Percentiles rank a stretch among this genome's conserved stretches.
These are phyloP conservation scores for Scleromitrula shiraiana DNA, from an alignment of 2,329 filamentous ascomycete genomes.

Conservation along the genomic window DNA sequence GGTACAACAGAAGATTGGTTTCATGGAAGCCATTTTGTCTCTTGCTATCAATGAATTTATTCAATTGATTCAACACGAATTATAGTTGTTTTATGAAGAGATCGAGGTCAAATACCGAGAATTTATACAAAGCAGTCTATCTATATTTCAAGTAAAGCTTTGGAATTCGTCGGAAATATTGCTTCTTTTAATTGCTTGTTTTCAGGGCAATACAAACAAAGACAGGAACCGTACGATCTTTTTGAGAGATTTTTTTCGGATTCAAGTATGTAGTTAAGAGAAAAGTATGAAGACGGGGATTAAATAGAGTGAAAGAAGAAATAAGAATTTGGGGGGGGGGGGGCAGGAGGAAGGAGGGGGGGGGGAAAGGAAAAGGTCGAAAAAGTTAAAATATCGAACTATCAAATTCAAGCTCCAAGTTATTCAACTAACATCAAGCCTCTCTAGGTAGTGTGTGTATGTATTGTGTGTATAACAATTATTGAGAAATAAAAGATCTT, in stretches of 20 bases:
- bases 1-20: conserved; percentile 85
- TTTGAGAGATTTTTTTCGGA: background rate
- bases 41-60: conserved; percentile 1
- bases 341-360: too few relatives aligned
- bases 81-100: background rate
- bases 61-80: background rate
- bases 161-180: background rate
- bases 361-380: too few relatives aligned
- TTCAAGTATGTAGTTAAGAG: background rate
- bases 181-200: conserved; percentile 4
- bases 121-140: conserved; percentile 19
- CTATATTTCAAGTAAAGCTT: conserved; percentile 24
- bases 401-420: too few relatives aligned
- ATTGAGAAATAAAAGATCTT: too few relatives aligned
- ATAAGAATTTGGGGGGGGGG: too few relatives aligned
- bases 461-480: too few relatives aligned
- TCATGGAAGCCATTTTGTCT: conserved; percentile 55
- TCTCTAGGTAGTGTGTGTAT: too few relatives aligned
- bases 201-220: conserved; percentile 4
- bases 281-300: background rate
- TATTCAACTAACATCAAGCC: too few relatives aligned
- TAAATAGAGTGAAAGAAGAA: too few relatives aligned
- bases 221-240: background rate
- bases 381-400: too few relatives aligned
- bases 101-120: background rate